phyloP scores from a whole-genome alignment of 2,329 filamentous ascomycete genomes.

The Verticillium dahliae region DNA sequence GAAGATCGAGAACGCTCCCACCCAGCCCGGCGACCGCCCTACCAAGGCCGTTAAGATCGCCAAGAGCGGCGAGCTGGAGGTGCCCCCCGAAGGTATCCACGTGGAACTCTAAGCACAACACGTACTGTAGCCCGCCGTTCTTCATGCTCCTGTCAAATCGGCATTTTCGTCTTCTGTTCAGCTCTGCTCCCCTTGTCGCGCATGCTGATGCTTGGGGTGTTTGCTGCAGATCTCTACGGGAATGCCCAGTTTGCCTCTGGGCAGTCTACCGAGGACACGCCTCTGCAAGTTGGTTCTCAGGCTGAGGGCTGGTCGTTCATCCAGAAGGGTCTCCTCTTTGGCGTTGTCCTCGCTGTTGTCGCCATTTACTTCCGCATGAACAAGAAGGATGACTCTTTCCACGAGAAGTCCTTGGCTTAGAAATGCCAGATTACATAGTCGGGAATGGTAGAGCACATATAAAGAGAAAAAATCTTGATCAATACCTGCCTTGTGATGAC shows the following conservation, averaged over 20 bases:
- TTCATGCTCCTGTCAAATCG: not conserved
- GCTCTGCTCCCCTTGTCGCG: slow-evolving; percentile 11
- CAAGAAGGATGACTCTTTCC: slow-evolving; percentile 25
- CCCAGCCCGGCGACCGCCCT: slow-evolving; percentile 62
- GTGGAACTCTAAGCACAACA: slow-evolving; percentile 65
- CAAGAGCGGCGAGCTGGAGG: slow-evolving; percentile 78
- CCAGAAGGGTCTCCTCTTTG: slow-evolving; percentile 45
- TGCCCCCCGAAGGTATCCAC: slow-evolving; percentile 88
- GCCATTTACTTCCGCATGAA: slow-evolving; percentile 36
- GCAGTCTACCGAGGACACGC: slow-evolving; percentile 23
- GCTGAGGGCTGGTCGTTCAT: slow-evolving; percentile 33
- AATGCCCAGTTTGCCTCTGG: slow-evolving; percentile 28
- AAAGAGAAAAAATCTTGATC: slow-evolving; percentile 2
- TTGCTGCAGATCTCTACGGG: slow-evolving; percentile 25
- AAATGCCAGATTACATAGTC: not conserved
- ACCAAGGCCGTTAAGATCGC: slow-evolving; percentile 63
- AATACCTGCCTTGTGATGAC: not conserved
- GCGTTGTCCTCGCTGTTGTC: slow-evolving; percentile 38
- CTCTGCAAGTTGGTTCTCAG: slow-evolving; percentile 13
- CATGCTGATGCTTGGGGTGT: slow-evolving; percentile 22
- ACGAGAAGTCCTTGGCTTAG: slow-evolving; percentile 38
- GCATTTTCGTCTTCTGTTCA: not conserved
- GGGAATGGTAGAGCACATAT: not conserved
- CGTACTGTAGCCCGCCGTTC: slow-evolving; percentile 11
- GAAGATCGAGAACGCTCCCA: slow-evolving; percentile 68